Conservation (phyloP, 1,284 basidiomycete species). For the Pterulicium gracile region DNA sequence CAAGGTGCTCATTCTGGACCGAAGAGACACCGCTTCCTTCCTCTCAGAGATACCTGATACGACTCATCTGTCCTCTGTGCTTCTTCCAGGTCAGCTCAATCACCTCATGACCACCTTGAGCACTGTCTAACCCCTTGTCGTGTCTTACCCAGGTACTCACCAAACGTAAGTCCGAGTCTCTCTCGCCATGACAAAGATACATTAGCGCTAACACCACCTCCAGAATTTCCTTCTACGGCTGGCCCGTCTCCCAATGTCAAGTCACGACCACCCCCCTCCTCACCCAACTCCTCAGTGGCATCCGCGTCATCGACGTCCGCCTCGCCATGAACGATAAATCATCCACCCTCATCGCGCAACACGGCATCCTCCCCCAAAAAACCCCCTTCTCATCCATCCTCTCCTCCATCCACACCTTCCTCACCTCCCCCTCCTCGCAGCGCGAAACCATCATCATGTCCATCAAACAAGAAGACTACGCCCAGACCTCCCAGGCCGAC, state of each 20-base stretch:
- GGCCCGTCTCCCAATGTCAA: constrained; percentile 73
- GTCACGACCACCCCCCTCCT: constrained; percentile 38
- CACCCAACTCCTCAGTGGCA: constrained; percentile 53
- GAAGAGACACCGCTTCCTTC: constrained; percentile 47
- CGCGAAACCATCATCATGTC: constrained; percentile 74
- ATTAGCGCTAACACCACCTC: neutral
- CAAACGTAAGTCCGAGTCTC: constrained; percentile 42
- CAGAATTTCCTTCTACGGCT: constrained; percentile 73
- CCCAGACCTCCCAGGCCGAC: constrained; percentile 26
- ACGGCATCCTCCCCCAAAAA: constrained; percentile 64
- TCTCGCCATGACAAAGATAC: constrained; percentile 5
- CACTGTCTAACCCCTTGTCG: too few species aligned
- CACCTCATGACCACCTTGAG: constrained; percentile 14
- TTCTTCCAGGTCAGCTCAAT: constrained; percentile 54
- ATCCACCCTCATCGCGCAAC: constrained; percentile 63
- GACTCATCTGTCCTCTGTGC: constrained; percentile 54
- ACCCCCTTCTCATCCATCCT: constrained; percentile 60
- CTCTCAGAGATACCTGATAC: constrained; percentile 57
- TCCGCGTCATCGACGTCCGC: constrained; percentile 75
- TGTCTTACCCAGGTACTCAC: constrained; percentile 59
- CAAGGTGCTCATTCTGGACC: constrained; percentile 42
- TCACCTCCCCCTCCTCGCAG: constrained; percentile 41
- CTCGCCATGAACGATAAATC: constrained; percentile 59
- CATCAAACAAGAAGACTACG: constrained; percentile 75
- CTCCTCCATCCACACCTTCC: constrained; percentile 47